phyloP scores from a whole-genome alignment of 75 land plant species.

The Azolla pinnata region DNA sequence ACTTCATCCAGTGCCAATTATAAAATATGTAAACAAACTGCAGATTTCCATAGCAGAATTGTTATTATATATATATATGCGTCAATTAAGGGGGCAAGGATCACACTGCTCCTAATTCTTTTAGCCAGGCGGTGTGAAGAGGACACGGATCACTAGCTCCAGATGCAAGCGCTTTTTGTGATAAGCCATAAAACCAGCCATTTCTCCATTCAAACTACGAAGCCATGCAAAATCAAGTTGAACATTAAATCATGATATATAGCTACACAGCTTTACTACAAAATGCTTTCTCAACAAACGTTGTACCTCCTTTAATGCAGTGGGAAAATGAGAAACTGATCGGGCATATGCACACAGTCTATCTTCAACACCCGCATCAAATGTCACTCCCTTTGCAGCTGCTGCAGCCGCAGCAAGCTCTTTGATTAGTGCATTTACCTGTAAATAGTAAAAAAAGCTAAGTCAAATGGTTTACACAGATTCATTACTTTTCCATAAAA shows the following conservation, averaged over 20 bases:
- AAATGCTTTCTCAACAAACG: neutral
- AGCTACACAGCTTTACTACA: neutral
- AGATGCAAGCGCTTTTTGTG: constrained; percentile 49
- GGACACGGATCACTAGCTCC: constrained; percentile 91
- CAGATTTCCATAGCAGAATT: too few species aligned
- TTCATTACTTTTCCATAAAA: too few species aligned
- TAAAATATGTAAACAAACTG: too few species aligned
- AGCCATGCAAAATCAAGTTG: constrained; percentile 1
- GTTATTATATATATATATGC: too few species aligned
- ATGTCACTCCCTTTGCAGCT: constrained; percentile 43
- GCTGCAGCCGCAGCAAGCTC: constrained; percentile 89
- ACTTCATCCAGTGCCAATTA: too few species aligned
- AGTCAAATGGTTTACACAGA: too few species aligned
- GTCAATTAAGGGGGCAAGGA: too few species aligned
- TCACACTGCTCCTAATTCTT: constrained; percentile 68
- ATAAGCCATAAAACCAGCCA: constrained; percentile 86
- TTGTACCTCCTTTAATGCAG: constrained; percentile 86
- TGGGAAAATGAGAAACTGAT: constrained; percentile 90
- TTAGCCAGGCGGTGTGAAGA: constrained; percentile 80
- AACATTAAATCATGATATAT: neutral
- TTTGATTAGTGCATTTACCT: constrained; percentile 63
- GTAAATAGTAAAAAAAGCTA: constrained; percentile 5
- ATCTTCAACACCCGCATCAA: constrained; percentile 73
- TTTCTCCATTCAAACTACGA: constrained; percentile 97
- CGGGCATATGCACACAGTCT: constrained; percentile 93